These are phyloP conservation scores for Aspergillus sclerotiicarbonarius DNA, from an alignment of 495 filamentous ascomycete genomes.

Conservation along the genomic window DNA sequence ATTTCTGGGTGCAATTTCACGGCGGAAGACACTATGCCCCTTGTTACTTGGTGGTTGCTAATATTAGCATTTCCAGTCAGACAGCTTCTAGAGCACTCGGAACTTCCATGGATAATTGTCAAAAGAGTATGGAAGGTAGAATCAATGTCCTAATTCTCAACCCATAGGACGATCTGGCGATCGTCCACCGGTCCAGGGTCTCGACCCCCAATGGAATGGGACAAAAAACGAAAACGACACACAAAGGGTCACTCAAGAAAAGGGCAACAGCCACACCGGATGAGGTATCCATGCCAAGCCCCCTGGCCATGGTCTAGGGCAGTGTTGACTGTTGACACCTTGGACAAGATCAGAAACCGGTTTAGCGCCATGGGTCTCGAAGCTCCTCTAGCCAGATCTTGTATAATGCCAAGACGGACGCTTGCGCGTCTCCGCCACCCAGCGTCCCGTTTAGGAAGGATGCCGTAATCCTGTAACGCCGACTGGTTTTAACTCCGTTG, in stretches of 20 bases:
- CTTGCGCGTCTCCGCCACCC: conserved; percentile 47
- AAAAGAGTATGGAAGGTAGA: no score
- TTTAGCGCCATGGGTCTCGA: conserved; percentile 23
- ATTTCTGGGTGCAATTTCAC: not conserved
- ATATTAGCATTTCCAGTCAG: not conserved
- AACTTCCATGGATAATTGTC: no score
- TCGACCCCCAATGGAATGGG: not conserved
- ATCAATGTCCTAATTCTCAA: no score
- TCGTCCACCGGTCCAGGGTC: not conserved
- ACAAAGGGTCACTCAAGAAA: not conserved
- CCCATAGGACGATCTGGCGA: not conserved
- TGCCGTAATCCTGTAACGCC: conserved; percentile 25
- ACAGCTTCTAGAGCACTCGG: no score
- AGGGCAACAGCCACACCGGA: conserved; percentile 7
- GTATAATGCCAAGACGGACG: conserved; percentile 42
- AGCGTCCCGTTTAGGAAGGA: conserved; percentile 20
- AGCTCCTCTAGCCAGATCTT: conserved; percentile 38
- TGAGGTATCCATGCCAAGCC: conserved; percentile 28
- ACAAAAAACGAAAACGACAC: not conserved
- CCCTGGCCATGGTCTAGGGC: conserved; percentile 22
- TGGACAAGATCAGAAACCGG: conserved; percentile 13
- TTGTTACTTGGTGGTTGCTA: not conserved
- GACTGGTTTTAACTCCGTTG: conserved; percentile 10
- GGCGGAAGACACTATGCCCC: not conserved
- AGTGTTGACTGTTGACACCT: conserved; percentile 13